Base-by-base conservation (phyloP, 139 green algal genomes). In the Chlorella sp. region DNA sequence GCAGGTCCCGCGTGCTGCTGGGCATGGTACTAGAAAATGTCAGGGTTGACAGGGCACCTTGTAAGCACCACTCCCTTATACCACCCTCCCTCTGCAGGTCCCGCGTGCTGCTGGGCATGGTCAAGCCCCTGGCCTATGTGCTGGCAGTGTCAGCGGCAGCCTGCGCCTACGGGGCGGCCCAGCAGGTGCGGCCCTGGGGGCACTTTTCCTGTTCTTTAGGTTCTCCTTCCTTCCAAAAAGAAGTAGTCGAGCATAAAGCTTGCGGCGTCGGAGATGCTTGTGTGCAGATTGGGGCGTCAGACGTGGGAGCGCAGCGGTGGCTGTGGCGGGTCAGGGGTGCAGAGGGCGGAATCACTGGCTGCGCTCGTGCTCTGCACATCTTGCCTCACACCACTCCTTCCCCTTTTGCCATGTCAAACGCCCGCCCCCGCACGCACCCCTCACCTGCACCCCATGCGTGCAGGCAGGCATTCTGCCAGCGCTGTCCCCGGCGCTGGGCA, bases 51-150 rank as follows among this genome's bases (percentile, higher is more conserved):
- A 71, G 64, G 2, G 48, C 5, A 9, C 5, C 48, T 16, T 57
- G 16, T 9, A 71, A 26, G 22, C 75, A 26, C 28, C 21, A 16
- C 34, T 21, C 18, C 12, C 75, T 40, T 14, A 22, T 57, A 9
- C 48, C 36, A 36, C n/a, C 26, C 75, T 81, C 26, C 75, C 36
- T 18, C 15, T 86, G 53, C 81, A 86, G 81, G 34, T 91, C 85
- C 34, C 48, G 89, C 19, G 42, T 92, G 11, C 40, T 89, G 0
- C 39, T 40, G 69, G 89, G 89, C 57, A 36, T 92, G 66, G 30
- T 68, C 11, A 76, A 64, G 16, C 82, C 89, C n/a, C 76, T 92
- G 21, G 34, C 71, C n/a, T 89, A 69, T n/a, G 83, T 92, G 19
- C 18, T 79, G 14, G 69, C 28, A 1, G 24, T 87, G 30, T 81